Base-by-base conservation (phyloP, 164 flowering plant species). In the Vitis cinerea region DNA sequence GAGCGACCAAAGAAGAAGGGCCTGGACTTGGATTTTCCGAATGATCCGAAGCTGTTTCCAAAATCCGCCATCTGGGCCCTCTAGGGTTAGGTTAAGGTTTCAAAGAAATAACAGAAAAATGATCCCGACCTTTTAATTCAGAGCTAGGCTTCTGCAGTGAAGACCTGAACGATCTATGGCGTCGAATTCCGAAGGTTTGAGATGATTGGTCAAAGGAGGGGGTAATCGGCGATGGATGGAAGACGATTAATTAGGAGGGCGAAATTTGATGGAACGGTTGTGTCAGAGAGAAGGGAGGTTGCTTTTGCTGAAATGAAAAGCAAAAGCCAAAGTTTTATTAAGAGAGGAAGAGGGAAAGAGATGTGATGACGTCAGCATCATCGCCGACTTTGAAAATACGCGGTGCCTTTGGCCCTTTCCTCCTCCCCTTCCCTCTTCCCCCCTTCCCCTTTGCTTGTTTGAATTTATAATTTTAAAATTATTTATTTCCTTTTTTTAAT, bases 1-100 rank as follows among this genome's bases (percentile, higher is more conserved):
- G 82, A 75, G 4, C 82, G 82, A 51, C 56, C 73, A 4, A 31
- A 31, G 44, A 31, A 31, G 63, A 75, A 73, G 4, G 65, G 6
- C 37, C 59, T 15, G 12, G 66, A 37, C 47, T 68, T 68, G 17
- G 31, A 23, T 14, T 68, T 68, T 2, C 47, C 14, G 44, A 54
- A 57, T 17, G 48, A 17, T 47, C 49, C 37, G 10, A 15, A 7
- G 3, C 19, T 23, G 2, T 48, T 23, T 47, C 48, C 44, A 9
- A 2, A 12, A 13, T 19, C 70, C 4, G 53, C 70, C 70, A 67
- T 62, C 23, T 9, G 51, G 23, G 49, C 13, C 47, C 2, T 62
- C 56, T n/a, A 16, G 65, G 49, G 50, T 30, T 37, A 12, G 16
- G 50, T 14, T 27, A 9, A 1, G 17, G 62, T 27, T 27, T 29